phyloP scores from a whole-genome alignment of 1,284 basidiomycete genomes.

The Cutaneotrichosporon cutaneum region DNA sequence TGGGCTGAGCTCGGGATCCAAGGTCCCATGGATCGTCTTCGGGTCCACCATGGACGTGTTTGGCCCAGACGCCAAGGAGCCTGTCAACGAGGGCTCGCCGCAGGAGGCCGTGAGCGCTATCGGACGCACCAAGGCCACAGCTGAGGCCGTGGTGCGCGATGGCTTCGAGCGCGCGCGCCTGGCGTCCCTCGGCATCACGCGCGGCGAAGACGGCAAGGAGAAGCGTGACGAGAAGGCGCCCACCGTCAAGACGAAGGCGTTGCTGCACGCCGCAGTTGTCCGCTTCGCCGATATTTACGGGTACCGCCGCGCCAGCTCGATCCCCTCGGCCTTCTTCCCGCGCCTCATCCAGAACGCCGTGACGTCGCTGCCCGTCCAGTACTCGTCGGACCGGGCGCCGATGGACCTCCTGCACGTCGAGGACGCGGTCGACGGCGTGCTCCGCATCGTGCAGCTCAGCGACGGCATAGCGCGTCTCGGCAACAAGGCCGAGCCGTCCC shows the following conservation, averaged over 20 bases:
- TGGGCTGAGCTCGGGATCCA: slow-evolving; percentile 11
- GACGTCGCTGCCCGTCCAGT: slow-evolving; percentile 46
- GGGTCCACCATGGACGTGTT: slow-evolving; percentile 47
- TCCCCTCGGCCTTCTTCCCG: slow-evolving; percentile 43
- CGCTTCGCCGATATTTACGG: slow-evolving; percentile 50
- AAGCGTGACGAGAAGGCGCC: background rate
- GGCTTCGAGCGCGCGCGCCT: slow-evolving; percentile 10
- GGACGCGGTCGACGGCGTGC: slow-evolving; percentile 40
- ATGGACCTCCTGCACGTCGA: slow-evolving; percentile 44
- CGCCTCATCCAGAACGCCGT: slow-evolving; percentile 42
- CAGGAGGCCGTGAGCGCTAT: slow-evolving; percentile 32
- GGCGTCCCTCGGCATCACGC: background rate
- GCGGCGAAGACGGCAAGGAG: background rate
- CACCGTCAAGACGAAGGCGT: background rate
- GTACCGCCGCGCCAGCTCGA: slow-evolving; percentile 28
- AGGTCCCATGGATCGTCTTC: slow-evolving; percentile 44
- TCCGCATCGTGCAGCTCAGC: slow-evolving; percentile 23
- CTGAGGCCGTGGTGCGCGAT: slow-evolving; percentile 33
- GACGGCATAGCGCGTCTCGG: background rate
- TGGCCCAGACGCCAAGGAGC: slow-evolving; percentile 20
- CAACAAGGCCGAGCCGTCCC: slow-evolving; percentile 3
- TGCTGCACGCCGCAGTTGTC: slow-evolving; percentile 30
- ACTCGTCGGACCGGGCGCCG: slow-evolving; percentile 35
- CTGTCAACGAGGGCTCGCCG: slow-evolving; percentile 26
- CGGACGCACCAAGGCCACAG: slow-evolving; percentile 42